Conservation (phyloP, 148 eudicot genomes). For the Pharnaceum exiguum region DNA sequence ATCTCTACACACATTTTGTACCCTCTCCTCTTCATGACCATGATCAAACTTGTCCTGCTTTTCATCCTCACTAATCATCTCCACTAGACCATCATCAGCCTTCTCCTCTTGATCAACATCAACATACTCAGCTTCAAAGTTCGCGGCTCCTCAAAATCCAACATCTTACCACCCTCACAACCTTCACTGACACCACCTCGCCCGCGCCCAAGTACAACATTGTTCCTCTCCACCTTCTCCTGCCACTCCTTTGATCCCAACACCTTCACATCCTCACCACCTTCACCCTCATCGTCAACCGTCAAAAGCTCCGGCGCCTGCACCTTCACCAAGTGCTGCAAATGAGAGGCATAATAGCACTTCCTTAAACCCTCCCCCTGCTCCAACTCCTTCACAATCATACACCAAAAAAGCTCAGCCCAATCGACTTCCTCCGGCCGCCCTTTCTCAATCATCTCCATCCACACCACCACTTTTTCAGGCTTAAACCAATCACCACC, state of each 20-base stretch:
- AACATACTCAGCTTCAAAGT: conserved; percentile 1
- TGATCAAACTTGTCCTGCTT: background rate
- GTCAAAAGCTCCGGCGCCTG: conserved; percentile 40
- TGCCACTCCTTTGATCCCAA: conserved; percentile 18
- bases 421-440: conserved; percentile 76
- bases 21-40: background rate
- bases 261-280: conserved; percentile 34
- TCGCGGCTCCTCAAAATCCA: too few relatives aligned
- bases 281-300: conserved; percentile 25
- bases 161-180: too few relatives aligned
- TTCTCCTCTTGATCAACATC: background rate
- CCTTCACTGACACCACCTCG: too few relatives aligned
- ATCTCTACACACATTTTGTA: background rate
- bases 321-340: conserved; percentile 65
- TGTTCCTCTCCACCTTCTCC: conserved; percentile 22
- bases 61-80: background rate
- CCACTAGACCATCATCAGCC: background rate
- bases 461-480: conserved; percentile 49
- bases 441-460: conserved; percentile 50
- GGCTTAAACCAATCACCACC: conserved; percentile 77
- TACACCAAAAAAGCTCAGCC: conserved; percentile 77
- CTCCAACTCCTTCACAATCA: conserved; percentile 80
- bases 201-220: conserved; percentile 39
- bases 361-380: conserved; percentile 44
- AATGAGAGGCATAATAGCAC: conserved; percentile 83